A percentile compares a stretch with the other conserved stretches of the same genome.
These are phyloP conservation scores for Chlamydomonas eustigma DNA, from an alignment of 139 green algal genomes.

Conservation along the genomic window DNA sequence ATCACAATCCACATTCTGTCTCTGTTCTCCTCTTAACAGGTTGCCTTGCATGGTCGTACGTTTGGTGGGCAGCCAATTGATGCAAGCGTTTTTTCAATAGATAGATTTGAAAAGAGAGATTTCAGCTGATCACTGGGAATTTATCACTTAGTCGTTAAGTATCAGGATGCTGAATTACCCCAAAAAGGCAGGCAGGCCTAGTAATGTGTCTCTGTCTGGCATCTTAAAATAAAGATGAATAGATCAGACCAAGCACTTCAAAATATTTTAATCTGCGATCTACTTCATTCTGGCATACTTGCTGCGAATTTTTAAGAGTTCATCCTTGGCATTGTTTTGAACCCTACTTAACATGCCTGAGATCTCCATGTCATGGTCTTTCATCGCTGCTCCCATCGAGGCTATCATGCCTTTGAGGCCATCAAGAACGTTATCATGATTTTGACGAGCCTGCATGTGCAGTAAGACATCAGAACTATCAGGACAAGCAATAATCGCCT, in stretches of 20 bases:
- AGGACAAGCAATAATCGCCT: not conserved
- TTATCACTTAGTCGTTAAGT: not conserved
- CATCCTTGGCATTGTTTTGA: no score
- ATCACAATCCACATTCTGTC: not conserved
- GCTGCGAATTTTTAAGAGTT: not conserved
- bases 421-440: not conserved
- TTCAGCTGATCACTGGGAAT: not conserved
- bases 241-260: no score
- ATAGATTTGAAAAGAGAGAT: constrained; percentile 13
- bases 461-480: not conserved
- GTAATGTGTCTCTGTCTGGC: no score
- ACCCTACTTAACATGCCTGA: no score
- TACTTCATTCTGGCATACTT: not conserved
- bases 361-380: no score
- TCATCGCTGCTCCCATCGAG: no score
- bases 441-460: not conserved
- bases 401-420: not conserved
- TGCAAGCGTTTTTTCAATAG: constrained; percentile 35
- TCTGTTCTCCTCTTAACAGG: constrained; percentile 3
- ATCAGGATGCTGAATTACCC: not conserved
- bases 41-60: constrained; percentile 47
- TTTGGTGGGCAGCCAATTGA: constrained; percentile 44
- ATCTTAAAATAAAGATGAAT: no score
- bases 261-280: not conserved
- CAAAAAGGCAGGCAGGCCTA: no score